Percentiles rank a stretch among this genome's conserved stretches.
phyloP scores from a whole-genome alignment of 371 early-diverging fungal species.

The Neoconidiobolus thromboides region DNA sequence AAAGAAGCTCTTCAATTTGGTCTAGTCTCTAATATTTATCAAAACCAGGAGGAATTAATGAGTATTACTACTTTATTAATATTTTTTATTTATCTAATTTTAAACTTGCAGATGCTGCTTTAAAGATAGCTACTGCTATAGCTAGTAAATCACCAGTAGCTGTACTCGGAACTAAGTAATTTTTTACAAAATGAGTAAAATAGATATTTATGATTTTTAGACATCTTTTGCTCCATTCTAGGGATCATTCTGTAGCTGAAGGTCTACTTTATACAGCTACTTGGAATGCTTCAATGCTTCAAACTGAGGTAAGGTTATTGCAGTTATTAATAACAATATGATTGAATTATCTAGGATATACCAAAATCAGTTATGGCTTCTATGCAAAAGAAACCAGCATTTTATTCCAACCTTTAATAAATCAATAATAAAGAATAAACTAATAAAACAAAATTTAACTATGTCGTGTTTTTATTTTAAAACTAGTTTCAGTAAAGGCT shows the following conservation, averaged over 20 bases:
- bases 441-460: no score
- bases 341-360: no score
- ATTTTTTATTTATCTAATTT: background rate
- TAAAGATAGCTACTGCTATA: conserved; percentile 50
- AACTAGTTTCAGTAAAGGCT: no score
- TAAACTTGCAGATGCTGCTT: conserved; percentile 24
- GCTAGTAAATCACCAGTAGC: conserved; percentile 85
- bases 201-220: conserved; percentile 13
- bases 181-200: background rate
- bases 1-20: conserved; percentile 65
- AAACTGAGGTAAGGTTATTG: conserved; percentile 29
- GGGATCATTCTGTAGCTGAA: conserved; percentile 77
- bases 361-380: no score
- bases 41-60: conserved; percentile 27
- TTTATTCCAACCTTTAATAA: no score
- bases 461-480: no score
- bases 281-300: conserved; percentile 72
- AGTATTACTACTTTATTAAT: conserved; percentile 12
- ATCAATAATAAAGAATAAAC: no score
- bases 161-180: conserved; percentile 63
- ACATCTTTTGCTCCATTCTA: conserved; percentile 64
- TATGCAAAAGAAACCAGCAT: no score
- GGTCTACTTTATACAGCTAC: conserved; percentile 71
- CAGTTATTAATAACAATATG: no score
- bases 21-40: conserved; percentile 48